Evolutionary conservation across 768 basidiomycete genomes (phyloP).

Genomic region (Dictyophora rubrovolvata): DNA sequence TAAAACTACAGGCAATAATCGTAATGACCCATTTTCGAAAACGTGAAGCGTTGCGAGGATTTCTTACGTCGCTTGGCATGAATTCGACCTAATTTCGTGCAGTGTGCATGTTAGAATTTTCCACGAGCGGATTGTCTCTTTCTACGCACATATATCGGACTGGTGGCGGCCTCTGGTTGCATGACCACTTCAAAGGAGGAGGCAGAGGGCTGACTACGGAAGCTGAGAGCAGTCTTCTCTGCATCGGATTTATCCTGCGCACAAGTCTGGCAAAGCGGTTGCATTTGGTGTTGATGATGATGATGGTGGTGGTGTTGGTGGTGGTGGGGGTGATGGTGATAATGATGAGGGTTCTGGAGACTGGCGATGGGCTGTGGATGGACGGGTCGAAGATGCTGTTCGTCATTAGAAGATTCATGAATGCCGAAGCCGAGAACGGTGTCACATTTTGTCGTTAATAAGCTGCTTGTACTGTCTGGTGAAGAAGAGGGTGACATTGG

Average conservation of each 20-base stretch:
- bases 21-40: constrained; percentile 38
- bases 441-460: neutral
- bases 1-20: constrained; percentile 35
- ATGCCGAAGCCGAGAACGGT: neutral
- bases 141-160: neutral
- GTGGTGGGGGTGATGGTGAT: neutral
- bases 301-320: neutral
- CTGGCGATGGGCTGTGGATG: neutral
- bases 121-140: neutral
- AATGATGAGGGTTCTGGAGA: neutral
- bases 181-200: neutral
- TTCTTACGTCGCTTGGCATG: constrained; percentile 25
- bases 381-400: neutral
- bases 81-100: constrained; percentile 30
- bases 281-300: neutral
- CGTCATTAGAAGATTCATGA: neutral
- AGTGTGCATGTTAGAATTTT: no score
- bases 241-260: neutral
- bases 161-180: neutral
- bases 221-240: neutral
- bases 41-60: constrained; percentile 30
- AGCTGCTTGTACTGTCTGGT: neutral
- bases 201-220: neutral
- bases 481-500: neutral
- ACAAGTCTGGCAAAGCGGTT: neutral